Base-by-base conservation (phyloP, 2,329 filamentous ascomycete genomes). In the Aspergillus pseudonomiae region DNA sequence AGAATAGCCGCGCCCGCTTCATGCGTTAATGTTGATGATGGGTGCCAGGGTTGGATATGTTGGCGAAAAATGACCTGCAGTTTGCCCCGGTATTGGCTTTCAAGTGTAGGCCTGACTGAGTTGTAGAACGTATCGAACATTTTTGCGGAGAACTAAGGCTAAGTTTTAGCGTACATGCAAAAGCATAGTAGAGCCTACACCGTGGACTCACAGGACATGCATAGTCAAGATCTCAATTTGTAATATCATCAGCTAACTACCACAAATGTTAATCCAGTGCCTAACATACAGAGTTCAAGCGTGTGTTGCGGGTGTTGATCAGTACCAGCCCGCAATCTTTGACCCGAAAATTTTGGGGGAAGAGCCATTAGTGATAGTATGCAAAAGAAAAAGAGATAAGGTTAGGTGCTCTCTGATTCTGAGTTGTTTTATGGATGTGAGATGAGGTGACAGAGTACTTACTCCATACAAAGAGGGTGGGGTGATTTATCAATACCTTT, bases 21-120 rank as follows among this genome's bases (percentile, higher is more conserved):
- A 61, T 82, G 79, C 10, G 74, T 75, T 12, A 93, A 84, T 7
- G 91, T 93, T 46, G 88, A 93, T 24, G 91, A 93, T 1, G 94
- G 94, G 80, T 98, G 94, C 94, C 94, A 97, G 16, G 93, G 93
- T 81, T 97, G 93, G 73, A 97, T 88, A 77, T 97, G 93, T 77
- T 94, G 94, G 57, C 94, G 90, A 83, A 97, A 92, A 73, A 98
- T 86, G 70, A 96, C 83, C 71, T 91, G 85, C 3, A 97, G 81
- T 65, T 84, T 84, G 64, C 82, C 83, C 28, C 80, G 71, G 67
- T 91, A 88, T 71, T 88, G 88, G 57, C 83, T 71, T 34, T 68
- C 82, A 70, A 96, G 83, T 55, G 86, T 77, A 1, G 91, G 89
- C 64, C 87, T 82, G 63, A 96, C 86, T 34, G 83, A 79, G 62